Base-by-base conservation (phyloP, 2,329 filamentous ascomycete genomes). In the Fusarium sp. region DNA sequence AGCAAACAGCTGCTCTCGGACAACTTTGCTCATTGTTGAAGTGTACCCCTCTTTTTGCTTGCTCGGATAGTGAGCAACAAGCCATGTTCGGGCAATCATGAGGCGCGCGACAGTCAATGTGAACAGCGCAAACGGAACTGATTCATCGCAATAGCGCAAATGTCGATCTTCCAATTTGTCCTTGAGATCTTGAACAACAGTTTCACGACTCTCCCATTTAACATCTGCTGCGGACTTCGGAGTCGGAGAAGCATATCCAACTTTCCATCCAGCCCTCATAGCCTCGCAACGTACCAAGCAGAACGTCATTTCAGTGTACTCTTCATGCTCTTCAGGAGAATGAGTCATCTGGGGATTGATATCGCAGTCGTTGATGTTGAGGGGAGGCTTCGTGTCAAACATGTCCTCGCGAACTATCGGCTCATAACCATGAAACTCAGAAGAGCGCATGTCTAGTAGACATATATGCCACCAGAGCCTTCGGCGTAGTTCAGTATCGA, bases 301-400 rank as follows among this genome's bases (percentile, higher is more conserved):
- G 18, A 60, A 60, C 0, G 40, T 46, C 40, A 60, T 60, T 15
- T 56, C 32, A 4, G 58, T 56, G 1, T 12, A 11, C 3, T 40
- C 58, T 12, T 45, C 32, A 38, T 5, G 50, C 10, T 15, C 40
- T 8, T 4, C 2, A 3, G 58, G 58, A 10, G 10, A 2, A 2
- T 60, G 18, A 1, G n/a, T 12, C 40, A 45, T 33, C 7, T 30
- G 7, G 8, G 40, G 26, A 3, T 3, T 18, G 2, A 60, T 38
- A 5, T 56, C 58, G 4, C n/a, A 14, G 2, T 60, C 58, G 1
- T 60, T 60, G n/a, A 56, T 56, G 49, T 60, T 60, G 1, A 60
- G n/a, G 2, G 57, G 57, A 45, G 55, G 17, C 4, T 56, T 56
- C 7, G 49, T 56, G 13, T 60, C 58, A 46, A 60, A 60, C 50